Conservation (phyloP, 805 yeast genomes). For the Cyberlindnera sargentensis region DNA sequence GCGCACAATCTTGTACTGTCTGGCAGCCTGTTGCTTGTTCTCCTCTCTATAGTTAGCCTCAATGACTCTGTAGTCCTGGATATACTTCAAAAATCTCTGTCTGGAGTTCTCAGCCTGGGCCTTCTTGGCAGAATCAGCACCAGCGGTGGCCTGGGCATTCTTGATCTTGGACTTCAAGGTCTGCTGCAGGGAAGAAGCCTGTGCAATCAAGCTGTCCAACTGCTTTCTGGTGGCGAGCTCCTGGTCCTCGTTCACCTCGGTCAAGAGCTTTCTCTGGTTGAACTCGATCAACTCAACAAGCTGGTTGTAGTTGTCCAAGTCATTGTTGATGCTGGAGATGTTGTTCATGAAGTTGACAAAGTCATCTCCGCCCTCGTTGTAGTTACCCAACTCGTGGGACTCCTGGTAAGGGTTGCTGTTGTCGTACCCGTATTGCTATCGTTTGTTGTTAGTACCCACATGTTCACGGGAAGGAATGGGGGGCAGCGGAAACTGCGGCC, state of each 20-base stretch:
- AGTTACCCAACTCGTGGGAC: slow-evolving; percentile 17
- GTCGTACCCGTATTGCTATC: slow-evolving; percentile 18
- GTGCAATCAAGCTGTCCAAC: slow-evolving; percentile 68
- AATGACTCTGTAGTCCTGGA: slow-evolving; percentile 78
- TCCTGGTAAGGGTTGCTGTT: slow-evolving; percentile 22
- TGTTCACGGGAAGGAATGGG: too few species aligned
- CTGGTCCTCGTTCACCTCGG: slow-evolving; percentile 66
- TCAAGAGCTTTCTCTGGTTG: slow-evolving; percentile 62
- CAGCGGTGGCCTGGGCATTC: slow-evolving; percentile 62
- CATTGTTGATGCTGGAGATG: slow-evolving; percentile 60
- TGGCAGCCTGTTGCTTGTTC: slow-evolving; percentile 80
- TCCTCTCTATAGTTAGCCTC: slow-evolving; percentile 84
- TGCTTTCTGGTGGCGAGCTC: slow-evolving; percentile 65
- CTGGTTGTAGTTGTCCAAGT: slow-evolving; percentile 63
- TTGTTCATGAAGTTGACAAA: slow-evolving; percentile 63
- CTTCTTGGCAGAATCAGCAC: slow-evolving; percentile 69
- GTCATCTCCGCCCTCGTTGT: slow-evolving; percentile 33
- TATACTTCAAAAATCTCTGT: slow-evolving; percentile 75
- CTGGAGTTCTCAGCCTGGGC: slow-evolving; percentile 89
- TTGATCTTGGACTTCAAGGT: slow-evolving; percentile 72
- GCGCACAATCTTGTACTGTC: slow-evolving; percentile 86
- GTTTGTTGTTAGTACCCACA: neutral
- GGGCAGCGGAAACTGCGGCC: too few species aligned
- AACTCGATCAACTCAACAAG: slow-evolving; percentile 62
- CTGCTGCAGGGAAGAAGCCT: slow-evolving; percentile 72